Percentiles rank a stretch among this genome's conserved stretches.
phyloP scores from a whole-genome alignment of 2,329 filamentous ascomycete species.

The Pseudogymnoascus sp. region DNA sequence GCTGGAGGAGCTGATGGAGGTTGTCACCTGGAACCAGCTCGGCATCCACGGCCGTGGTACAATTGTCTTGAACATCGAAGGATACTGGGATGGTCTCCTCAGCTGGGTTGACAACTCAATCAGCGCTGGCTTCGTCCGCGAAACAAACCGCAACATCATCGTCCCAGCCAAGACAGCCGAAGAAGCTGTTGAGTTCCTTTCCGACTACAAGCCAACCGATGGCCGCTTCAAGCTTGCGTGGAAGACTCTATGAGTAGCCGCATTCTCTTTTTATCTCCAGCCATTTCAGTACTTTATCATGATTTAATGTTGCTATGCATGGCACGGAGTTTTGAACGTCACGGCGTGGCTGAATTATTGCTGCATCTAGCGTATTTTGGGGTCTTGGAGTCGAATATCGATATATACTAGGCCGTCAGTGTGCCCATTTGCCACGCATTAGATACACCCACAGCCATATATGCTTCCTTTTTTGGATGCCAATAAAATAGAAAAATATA shows the following conservation, averaged over 20 bases:
- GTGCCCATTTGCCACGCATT: neutral
- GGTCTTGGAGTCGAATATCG: neutral
- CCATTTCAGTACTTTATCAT: neutral
- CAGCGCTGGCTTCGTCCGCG: slow-evolving; percentile 66
- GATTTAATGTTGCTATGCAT: neutral
- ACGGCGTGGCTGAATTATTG: neutral
- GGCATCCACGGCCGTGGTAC: slow-evolving; percentile 80
- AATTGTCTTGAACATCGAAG: slow-evolving; percentile 76
- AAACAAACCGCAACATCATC: slow-evolving; percentile 66
- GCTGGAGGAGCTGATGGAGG: slow-evolving; percentile 89
- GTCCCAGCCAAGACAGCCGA: slow-evolving; percentile 66
- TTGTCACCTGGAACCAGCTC: slow-evolving; percentile 90
- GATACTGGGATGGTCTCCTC: slow-evolving; percentile 85
- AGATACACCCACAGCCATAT: neutral
- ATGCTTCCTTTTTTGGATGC: slow-evolving; percentile 5
- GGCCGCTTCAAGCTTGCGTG: slow-evolving; percentile 76
- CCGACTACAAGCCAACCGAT: slow-evolving; percentile 66
- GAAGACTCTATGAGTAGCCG: slow-evolving; percentile 39
- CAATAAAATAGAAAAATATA: neutral
- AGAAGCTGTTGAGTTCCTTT: slow-evolving; percentile 63
- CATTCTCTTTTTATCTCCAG: neutral
- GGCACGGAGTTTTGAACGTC: neutral
- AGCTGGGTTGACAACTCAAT: slow-evolving; percentile 73
- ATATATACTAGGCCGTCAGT: neutral
- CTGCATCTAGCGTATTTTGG: neutral